Percentiles rank a stretch among this genome's conserved stretches.
Evolutionary conservation across 2,329 filamentous ascomycete species (phyloP).

Genomic region (Claviceps sp.): DNA sequence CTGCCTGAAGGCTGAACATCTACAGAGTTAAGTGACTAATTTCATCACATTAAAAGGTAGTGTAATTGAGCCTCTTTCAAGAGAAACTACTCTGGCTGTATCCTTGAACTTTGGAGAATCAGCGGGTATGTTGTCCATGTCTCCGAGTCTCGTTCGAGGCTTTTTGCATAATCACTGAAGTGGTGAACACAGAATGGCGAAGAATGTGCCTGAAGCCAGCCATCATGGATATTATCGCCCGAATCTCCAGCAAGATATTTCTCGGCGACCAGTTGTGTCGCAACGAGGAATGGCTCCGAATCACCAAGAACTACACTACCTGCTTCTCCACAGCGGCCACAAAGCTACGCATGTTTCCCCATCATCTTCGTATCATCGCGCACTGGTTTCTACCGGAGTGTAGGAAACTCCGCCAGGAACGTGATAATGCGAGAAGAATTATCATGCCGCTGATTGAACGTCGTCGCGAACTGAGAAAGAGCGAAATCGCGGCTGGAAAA

Average conservation of each 20-base stretch:
- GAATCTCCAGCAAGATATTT: constrained; percentile 18
- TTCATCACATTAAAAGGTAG: neutral
- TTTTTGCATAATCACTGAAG: neutral
- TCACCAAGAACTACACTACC: constrained; percentile 32
- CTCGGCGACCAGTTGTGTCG: constrained; percentile 23
- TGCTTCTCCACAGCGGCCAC: constrained; percentile 19
- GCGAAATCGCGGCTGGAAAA: constrained; percentile 14
- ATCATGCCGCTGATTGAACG: constrained; percentile 28
- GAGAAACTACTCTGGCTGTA: neutral
- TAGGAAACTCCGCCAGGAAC: constrained; percentile 16
- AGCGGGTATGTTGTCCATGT: neutral
- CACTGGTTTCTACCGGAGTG: constrained; percentile 29
- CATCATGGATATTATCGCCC: constrained; percentile 9
- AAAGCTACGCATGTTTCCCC: constrained; percentile 27
- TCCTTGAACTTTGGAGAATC: neutral
- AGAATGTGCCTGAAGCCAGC: constrained; percentile 4
- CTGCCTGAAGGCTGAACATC: neutral
- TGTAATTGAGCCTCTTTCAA: neutral
- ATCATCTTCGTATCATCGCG: constrained; percentile 29
- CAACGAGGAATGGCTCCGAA: constrained; percentile 28
- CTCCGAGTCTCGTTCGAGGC: too few species aligned
- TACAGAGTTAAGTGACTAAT: neutral
- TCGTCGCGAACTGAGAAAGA: constrained; percentile 27
- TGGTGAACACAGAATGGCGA: constrained; percentile 6
- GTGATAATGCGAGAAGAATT: constrained; percentile 4